These are phyloP conservation scores for Graphilbum ipis-grandicollis DNA, from an alignment of 2,329 filamentous ascomycete species.

Conservation along the genomic window DNA sequence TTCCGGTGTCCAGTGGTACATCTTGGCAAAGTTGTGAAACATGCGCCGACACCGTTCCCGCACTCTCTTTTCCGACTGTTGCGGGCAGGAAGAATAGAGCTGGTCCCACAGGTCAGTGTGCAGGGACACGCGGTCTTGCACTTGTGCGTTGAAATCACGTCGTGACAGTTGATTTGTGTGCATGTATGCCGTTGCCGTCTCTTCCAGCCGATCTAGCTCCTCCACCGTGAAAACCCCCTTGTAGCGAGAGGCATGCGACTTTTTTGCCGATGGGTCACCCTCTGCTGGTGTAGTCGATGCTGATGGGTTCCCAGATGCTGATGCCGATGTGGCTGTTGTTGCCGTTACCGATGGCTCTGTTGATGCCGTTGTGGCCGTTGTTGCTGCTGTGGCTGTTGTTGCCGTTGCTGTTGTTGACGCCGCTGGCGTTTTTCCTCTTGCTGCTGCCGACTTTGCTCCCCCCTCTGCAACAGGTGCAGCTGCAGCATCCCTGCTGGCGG, in stretches of 20 bases:
- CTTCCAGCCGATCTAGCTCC: slow-evolving; percentile 23
- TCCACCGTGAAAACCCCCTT: slow-evolving; percentile 22
- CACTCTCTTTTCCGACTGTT: slow-evolving; percentile 33
- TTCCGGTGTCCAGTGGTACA: slow-evolving; percentile 39
- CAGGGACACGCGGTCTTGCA: slow-evolving; percentile 13
- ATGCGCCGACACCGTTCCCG: slow-evolving; percentile 40
- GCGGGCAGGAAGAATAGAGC: slow-evolving; percentile 29
- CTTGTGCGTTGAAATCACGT: slow-evolving; percentile 27
- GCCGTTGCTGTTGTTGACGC: background rate
- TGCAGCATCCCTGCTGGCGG: too few species aligned
- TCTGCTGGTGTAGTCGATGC: too few species aligned
- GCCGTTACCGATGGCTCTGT: too few species aligned
- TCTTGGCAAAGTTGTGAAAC: slow-evolving; percentile 47
- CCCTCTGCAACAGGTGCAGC: too few species aligned
- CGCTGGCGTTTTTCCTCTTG: background rate
- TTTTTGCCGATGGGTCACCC: too few species aligned
- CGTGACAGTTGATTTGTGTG: slow-evolving; percentile 24
- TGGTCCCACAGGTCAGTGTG: slow-evolving; percentile 30
- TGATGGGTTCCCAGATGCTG: too few species aligned
- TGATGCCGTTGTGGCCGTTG: background rate
- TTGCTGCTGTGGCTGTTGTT: background rate
- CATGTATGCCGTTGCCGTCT: slow-evolving; percentile 26
- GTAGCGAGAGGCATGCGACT: slow-evolving; percentile 8
- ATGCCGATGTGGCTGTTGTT: too few species aligned
- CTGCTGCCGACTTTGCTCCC: too few species aligned